phyloP scores from a whole-genome alignment of 176 grass and related monocot species.

The Oryza rufipogon region DNA sequence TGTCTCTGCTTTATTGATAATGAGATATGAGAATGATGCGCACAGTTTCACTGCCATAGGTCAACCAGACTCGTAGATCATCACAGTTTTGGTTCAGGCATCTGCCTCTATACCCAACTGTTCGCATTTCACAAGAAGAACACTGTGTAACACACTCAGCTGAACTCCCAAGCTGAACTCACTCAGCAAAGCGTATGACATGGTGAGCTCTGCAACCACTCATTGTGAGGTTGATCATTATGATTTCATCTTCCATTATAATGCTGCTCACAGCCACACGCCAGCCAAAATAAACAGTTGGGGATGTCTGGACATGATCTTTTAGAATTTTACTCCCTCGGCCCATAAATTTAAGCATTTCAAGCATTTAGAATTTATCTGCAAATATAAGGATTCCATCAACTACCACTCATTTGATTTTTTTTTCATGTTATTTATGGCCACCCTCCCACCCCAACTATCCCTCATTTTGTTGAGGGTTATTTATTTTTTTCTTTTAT shows the following conservation, averaged over 20 bases:
- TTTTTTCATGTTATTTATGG: too few species aligned
- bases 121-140: background rate
- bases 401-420: too few species aligned
- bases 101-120: too few species aligned
- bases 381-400: too few species aligned
- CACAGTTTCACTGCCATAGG: background rate
- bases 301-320: background rate
- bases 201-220: background rate
- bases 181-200: too few species aligned
- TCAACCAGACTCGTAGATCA: background rate
- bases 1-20: background rate
- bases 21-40: too few species aligned
- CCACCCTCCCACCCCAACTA: too few species aligned
- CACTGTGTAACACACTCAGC: background rate
- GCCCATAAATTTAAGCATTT: too few species aligned
- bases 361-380: too few species aligned
- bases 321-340: background rate
- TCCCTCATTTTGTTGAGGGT: too few species aligned
- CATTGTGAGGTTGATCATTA: background rate
- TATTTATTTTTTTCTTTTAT: too few species aligned
- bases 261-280: background rate
- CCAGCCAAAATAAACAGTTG: background rate
- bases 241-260: background rate
- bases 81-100: background rate
- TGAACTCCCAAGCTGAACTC: too few species aligned